These are phyloP conservation scores for Amanita pseudoporphyria DNA, from an alignment of 768 basidiomycete species.

Conservation along the genomic window DNA sequence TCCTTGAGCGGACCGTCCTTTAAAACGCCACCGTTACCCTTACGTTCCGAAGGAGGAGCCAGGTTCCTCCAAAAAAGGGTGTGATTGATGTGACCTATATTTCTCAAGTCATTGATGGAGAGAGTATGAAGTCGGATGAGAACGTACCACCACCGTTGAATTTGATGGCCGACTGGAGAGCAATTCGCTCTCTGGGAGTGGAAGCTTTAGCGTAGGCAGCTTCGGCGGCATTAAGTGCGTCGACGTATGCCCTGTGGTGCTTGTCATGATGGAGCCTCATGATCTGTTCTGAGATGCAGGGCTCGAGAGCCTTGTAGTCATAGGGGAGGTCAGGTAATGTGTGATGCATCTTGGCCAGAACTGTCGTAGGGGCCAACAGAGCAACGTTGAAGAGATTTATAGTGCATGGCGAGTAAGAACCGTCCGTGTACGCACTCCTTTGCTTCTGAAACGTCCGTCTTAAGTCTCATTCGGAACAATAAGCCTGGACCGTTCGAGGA, in stretches of 20 bases:
- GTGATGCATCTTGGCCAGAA: constrained; percentile 29
- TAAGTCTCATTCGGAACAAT: background rate
- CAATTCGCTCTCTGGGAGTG: constrained; percentile 74
- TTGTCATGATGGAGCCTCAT: constrained; percentile 93
- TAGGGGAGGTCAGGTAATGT: constrained; percentile 70
- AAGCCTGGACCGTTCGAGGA: no score
- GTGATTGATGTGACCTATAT: constrained; percentile 81
- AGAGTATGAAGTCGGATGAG: background rate
- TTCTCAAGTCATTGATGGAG: background rate
- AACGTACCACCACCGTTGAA: constrained; percentile 91
- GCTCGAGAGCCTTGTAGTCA: constrained; percentile 83
- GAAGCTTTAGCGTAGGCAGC: constrained; percentile 54
- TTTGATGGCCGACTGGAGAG: constrained; percentile 82
- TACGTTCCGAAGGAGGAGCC: constrained; percentile 48
- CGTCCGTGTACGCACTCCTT: no score
- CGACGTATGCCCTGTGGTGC: constrained; percentile 94
- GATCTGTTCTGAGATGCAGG: constrained; percentile 83
- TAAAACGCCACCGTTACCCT: constrained; percentile 54
- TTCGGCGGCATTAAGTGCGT: constrained; percentile 86
- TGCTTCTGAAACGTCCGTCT: background rate
- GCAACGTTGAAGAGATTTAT: background rate
- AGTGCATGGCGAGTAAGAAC: no score
- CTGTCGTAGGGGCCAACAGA: no score
- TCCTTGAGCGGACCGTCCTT: constrained; percentile 55
- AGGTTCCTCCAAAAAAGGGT: constrained; percentile 96